phyloP scores from a whole-genome alignment of 805 yeast species.

The Nakazawaea wyomingensis region DNA sequence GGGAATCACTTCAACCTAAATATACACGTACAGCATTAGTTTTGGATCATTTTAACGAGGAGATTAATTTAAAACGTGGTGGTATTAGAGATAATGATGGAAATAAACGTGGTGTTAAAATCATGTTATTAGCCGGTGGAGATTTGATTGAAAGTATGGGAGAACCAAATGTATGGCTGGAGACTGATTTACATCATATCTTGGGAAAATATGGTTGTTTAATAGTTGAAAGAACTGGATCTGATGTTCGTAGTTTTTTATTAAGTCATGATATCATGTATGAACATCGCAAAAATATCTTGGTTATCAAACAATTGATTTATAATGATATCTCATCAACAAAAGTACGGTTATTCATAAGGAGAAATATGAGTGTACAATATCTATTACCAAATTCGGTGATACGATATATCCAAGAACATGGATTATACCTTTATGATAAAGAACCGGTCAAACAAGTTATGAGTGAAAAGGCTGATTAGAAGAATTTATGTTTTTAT shows the following conservation, averaged over 20 bases:
- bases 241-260: constrained; percentile 89
- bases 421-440: constrained; percentile 76
- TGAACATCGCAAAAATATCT: constrained; percentile 87
- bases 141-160: constrained; percentile 98
- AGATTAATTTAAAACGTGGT: constrained; percentile 83
- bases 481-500: background rate
- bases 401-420: constrained; percentile 91
- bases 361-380: constrained; percentile 96
- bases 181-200: constrained; percentile 89
- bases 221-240: constrained; percentile 94
- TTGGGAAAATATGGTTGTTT: constrained; percentile 94
- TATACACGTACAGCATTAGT: constrained; percentile 95
- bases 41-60: constrained; percentile 93
- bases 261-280: constrained; percentile 95
- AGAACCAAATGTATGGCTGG: constrained; percentile 99
- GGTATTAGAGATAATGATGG: constrained; percentile 66
- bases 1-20: constrained; percentile 91
- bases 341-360: constrained; percentile 83
- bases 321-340: constrained; percentile 96
- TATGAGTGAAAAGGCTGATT: constrained; percentile 27
- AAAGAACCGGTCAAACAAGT: constrained; percentile 95
- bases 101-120: constrained; percentile 73
- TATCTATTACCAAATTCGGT: constrained; percentile 91
- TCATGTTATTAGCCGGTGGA: constrained; percentile 97
- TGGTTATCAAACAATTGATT: constrained; percentile 92